phyloP scores from a whole-genome alignment of 1,284 basidiomycete species.

The Testicularia cyperi region DNA sequence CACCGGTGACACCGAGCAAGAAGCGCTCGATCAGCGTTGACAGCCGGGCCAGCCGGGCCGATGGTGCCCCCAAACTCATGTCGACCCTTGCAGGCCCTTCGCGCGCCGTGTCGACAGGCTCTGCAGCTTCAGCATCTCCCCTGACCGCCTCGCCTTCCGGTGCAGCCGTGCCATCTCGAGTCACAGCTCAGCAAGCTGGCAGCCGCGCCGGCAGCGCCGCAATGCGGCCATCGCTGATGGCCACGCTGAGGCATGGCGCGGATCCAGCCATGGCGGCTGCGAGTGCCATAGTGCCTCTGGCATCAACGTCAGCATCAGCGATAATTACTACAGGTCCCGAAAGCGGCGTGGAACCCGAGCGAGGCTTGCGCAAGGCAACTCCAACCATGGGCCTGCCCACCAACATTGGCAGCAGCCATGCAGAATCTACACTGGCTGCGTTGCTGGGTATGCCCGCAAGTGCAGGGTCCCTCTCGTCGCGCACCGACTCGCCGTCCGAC shows the following conservation, averaged over 20 bases:
- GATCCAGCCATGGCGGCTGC: background rate
- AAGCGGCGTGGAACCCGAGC: no score
- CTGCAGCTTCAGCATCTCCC: background rate
- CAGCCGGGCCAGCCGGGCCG: constrained; percentile 7
- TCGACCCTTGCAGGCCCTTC: constrained; percentile 8
- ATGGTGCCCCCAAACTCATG: constrained; percentile 12
- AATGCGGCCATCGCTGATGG: constrained; percentile 26
- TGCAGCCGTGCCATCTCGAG: background rate
- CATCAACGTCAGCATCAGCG: constrained; percentile 1
- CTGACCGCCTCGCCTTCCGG: background rate
- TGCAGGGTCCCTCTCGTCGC: constrained; percentile 11
- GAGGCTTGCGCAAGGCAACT: no score
- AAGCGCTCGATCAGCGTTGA: constrained; percentile 32
- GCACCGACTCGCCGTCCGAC: constrained; percentile 29
- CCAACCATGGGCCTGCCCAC: no score
- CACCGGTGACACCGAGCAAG: constrained; percentile 16
- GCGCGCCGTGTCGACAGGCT: constrained; percentile 4
- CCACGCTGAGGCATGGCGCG: constrained; percentile 7
- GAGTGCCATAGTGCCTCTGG: background rate
- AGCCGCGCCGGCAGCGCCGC: background rate
- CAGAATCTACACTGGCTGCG: constrained; percentile 29
- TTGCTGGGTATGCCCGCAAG: constrained; percentile 31
- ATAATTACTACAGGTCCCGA: no score
- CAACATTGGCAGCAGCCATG: background rate
- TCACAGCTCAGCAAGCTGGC: background rate